phyloP scores from a whole-genome alignment of 1,139 yeast species.

The Candida tunisiensis region DNA sequence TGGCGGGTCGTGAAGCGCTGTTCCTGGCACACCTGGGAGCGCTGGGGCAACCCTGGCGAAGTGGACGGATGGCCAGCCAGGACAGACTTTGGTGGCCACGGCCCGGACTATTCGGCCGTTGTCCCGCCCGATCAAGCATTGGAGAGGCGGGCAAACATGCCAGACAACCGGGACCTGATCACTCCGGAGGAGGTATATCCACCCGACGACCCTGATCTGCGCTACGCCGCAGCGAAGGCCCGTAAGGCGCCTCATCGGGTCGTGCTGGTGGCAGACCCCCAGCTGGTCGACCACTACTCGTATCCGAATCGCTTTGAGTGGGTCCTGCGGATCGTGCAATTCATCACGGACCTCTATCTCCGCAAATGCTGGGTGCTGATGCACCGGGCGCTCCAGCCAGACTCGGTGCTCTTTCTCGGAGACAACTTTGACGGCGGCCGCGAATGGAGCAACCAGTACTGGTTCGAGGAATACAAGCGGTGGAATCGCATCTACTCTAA shows the following conservation, averaged over 20 bases:
- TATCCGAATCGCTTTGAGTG: slow-evolving; percentile 24
- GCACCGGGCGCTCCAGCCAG: slow-evolving; percentile 48
- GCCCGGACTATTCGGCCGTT: no score
- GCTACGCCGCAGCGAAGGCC: slow-evolving; percentile 2
- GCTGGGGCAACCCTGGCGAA: slow-evolving; percentile 22
- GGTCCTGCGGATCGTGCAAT: slow-evolving; percentile 18
- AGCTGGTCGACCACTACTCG: slow-evolving; percentile 65
- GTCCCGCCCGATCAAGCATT: no score
- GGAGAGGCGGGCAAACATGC: no score
- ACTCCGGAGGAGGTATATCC: no score
- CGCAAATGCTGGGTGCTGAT: slow-evolving; percentile 57
- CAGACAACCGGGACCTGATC: no score
- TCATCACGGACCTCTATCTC: slow-evolving; percentile 56
- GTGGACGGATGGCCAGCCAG: no score
- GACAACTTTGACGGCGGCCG: slow-evolving; percentile 94
- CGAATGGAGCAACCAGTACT: slow-evolving; percentile 54
- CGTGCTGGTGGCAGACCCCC: slow-evolving; percentile 82
- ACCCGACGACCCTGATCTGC: no score
- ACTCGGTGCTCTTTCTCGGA: slow-evolving; percentile 66
- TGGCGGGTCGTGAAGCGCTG: slow-evolving; percentile 32
- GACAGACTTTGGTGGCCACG: no score
- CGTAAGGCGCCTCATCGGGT: slow-evolving; percentile 45
- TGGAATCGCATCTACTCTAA: slow-evolving; percentile 46
- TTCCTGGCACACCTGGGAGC: slow-evolving; percentile 49
- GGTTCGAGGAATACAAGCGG: slow-evolving; percentile 60